These are phyloP conservation scores for Candida alai DNA, from an alignment of 805 yeast genomes.

Conservation along the genomic window DNA sequence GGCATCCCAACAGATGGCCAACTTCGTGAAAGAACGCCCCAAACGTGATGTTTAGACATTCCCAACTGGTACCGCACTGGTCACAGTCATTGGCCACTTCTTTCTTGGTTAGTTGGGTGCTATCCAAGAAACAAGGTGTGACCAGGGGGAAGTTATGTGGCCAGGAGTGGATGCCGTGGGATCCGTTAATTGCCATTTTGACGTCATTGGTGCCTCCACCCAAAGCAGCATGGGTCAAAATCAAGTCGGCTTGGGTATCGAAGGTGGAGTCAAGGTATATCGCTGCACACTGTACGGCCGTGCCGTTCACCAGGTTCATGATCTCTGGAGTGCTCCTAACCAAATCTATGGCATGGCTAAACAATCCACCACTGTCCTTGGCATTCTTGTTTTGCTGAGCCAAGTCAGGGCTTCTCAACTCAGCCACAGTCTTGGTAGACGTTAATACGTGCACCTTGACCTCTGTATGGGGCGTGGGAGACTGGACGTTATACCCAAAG, in stretches of 20 bases:
- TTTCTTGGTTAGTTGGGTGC: slow-evolving; percentile 52
- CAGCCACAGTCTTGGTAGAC: slow-evolving; percentile 61
- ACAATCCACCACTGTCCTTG: slow-evolving; percentile 68
- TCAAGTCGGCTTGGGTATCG: slow-evolving; percentile 56
- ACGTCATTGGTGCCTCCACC: slow-evolving; percentile 80
- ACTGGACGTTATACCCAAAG: slow-evolving; percentile 40
- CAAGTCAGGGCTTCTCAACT: slow-evolving; percentile 69
- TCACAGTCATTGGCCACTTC: slow-evolving; percentile 90
- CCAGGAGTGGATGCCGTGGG: slow-evolving; percentile 90
- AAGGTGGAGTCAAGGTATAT: slow-evolving; percentile 82
- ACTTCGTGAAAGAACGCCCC: slow-evolving; percentile 97
- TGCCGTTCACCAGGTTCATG: slow-evolving; percentile 32
- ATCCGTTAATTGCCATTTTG: slow-evolving; percentile 86
- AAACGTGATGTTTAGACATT: slow-evolving; percentile 74
- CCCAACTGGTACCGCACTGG: slow-evolving; percentile 88
- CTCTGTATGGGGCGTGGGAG: slow-evolving; percentile 51
- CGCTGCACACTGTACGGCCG: slow-evolving; percentile 77
- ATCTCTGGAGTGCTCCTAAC: slow-evolving; percentile 37
- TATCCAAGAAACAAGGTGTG: slow-evolving; percentile 65
- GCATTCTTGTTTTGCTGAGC: slow-evolving; percentile 88
- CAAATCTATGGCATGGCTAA: slow-evolving; percentile 76
- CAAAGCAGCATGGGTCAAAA: slow-evolving; percentile 86
- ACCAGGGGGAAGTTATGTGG: slow-evolving; percentile 78
- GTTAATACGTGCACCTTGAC: slow-evolving; percentile 78
- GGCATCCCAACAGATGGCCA: slow-evolving; percentile 88